Base-by-base conservation (phyloP, 768 basidiomycete genomes). In the Leccinum barrowsii region DNA sequence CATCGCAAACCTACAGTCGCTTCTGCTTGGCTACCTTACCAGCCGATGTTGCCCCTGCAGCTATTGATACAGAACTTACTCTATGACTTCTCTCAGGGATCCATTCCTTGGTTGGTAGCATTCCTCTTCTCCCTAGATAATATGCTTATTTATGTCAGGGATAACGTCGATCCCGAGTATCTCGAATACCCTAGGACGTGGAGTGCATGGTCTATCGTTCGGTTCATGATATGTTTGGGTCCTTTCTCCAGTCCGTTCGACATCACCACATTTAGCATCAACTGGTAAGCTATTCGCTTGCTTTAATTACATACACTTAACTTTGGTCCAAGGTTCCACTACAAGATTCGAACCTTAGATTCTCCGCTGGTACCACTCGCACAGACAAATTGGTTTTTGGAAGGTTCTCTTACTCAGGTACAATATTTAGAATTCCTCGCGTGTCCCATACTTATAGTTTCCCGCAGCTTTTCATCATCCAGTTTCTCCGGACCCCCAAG, bases 111-210 rank as follows among this genome's bases (percentile, higher is more conserved):
- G 72, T 73, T 56, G 15, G 63, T 48, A 40, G 6, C 26, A 24
- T 55, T 22, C 19, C 13, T 13, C 46, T 6, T 15, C 26, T 51
- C 52, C 19, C 2, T 42, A 13, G n/a, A 53, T 37, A 13, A 13
- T 22, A 37, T 8, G 42, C 54, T 65, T 15, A 74, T 49, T 11
- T 19, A 11, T 42, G 13, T 11, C 47, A 71, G 70, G 75, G 73
- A 74, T 54, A 75, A 76, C 13, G 75, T 74, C 55, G 75, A 74
- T 55, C 70, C 72, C 1, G 75, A 74, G 60, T 74, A 72, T 60
- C 68, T 74, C 11, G 67, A 66, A 56, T 44, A 49, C 22, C 73
- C 73, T 12, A 75, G 52, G 57, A 63, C 66, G 35, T 71, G 66
- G 73, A 65, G 65, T 54, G 74, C 73, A 21, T 63, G 64, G 60